These are phyloP conservation scores for Eragrostis nindensis DNA, from an alignment of 176 grass and related monocot species.

Conservation along the genomic window DNA sequence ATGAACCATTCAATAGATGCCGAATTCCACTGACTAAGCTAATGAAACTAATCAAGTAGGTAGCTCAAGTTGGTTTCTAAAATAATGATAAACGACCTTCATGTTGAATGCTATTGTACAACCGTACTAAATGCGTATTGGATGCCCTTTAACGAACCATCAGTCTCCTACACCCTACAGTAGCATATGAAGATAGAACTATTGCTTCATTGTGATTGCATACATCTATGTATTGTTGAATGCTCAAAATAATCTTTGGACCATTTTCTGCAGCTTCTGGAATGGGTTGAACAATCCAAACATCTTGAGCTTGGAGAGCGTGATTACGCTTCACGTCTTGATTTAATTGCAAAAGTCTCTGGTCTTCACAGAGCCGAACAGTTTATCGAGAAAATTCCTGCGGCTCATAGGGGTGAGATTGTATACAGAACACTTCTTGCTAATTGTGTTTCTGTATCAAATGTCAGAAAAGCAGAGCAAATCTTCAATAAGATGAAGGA, in stretches of 20 bases:
- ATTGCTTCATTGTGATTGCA: slow-evolving; percentile 19
- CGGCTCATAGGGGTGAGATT: slow-evolving; percentile 57
- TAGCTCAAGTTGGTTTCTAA: background rate
- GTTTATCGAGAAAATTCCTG: slow-evolving; percentile 63
- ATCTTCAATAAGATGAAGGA: slow-evolving; percentile 77
- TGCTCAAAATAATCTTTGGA: slow-evolving; percentile 20
- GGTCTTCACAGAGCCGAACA: slow-evolving; percentile 65
- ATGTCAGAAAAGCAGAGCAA: slow-evolving; percentile 64
- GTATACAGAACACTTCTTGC: slow-evolving; percentile 76
- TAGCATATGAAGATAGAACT: slow-evolving; percentile 2
- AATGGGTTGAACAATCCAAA: slow-evolving; percentile 65
- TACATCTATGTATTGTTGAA: background rate
- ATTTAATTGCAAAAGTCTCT: slow-evolving; percentile 68
- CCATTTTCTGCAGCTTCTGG: slow-evolving; percentile 53
- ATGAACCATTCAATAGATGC: background rate
- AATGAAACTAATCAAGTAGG: background rate
- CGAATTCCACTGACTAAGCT: background rate
- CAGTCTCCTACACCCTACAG: background rate
- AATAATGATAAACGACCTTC: background rate
- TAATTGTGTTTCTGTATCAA: slow-evolving; percentile 52
- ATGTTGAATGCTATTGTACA: slow-evolving; percentile 7
- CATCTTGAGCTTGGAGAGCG: slow-evolving; percentile 54
- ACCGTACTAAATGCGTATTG: background rate
- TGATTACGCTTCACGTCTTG: slow-evolving; percentile 62
- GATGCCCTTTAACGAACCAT: background rate